Evolutionary conservation across 768 basidiomycete species (phyloP), one percentile per base, ranked within the genome.

Genomic region (Strobilomyces echinocephalus): DNA sequence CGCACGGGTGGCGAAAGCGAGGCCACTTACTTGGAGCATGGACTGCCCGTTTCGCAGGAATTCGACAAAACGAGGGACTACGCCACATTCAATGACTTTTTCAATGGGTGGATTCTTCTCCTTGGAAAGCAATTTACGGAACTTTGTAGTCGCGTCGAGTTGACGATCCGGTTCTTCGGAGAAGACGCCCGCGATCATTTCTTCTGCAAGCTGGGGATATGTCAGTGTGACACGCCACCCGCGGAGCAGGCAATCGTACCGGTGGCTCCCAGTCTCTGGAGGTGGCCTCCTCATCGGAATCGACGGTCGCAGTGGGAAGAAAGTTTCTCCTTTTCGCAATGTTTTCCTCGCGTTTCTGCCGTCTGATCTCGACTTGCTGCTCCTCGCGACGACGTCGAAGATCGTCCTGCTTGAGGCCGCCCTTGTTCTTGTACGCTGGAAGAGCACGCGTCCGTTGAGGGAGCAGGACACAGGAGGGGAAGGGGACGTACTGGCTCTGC

Each of bases 51-150:
- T 79, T 61, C 82, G 79, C 60, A 99, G 76, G 73, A 99, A 98
- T 71, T 97, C 86, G 42, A 99, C 97, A 62, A 99, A 98, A 54
- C 95, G 90, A 56, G 92, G 89, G 36, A 99, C 92, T 39, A 99
- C 97, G 53, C 92, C 90, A 72, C 94, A 97, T 63, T 94, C 91
- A 70, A 95, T 98, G 61, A 99, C 97, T 70, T 87, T 85, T 71
- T 99, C 97, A 69, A 99, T 99, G 18, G 95, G 97, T 44, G 97
- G 97, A 70, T 97, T 99, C 78, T 95, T 95, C 77, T 99, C 97
- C 76, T 99, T 99, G 61, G 95, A 97, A 59, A 99, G 83, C 38
- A 99, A 81, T 75, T 97, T 99, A 65, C 97, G 87, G 80, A 98
- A 98, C 74, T 91, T 95, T 67, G 92, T 97, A 16, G 97, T 98